A percentile compares a stretch with the other conserved stretches of the same genome.
These are phyloP conservation scores for Tulasnella sp. DNA, from an alignment of 768 basidiomycete genomes.

Conservation along the genomic window DNA sequence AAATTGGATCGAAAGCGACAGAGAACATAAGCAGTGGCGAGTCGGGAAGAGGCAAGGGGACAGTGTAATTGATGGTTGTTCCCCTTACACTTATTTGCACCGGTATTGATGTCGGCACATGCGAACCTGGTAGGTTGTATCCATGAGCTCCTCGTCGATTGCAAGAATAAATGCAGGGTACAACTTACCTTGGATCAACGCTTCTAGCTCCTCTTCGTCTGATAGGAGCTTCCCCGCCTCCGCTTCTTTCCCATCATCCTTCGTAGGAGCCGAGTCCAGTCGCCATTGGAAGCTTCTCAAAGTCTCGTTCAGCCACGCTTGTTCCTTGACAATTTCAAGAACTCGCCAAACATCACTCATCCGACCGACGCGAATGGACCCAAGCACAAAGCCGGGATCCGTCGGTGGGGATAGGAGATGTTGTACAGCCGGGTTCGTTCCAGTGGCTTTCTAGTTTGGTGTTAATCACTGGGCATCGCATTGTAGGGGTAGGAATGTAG, in stretches of 20 bases:
- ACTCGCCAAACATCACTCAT: slow-evolving; percentile 70
- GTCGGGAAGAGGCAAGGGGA: slow-evolving; percentile 61
- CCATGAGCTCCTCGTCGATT: background rate
- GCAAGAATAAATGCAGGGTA: slow-evolving; percentile 13
- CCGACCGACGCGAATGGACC: slow-evolving; percentile 60
- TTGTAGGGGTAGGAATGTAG: slow-evolving; percentile 23
- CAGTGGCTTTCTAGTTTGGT: slow-evolving; percentile 37
- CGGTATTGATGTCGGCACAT: slow-evolving; percentile 55
- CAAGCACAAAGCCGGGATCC: slow-evolving; percentile 68
- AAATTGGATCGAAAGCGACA: slow-evolving; percentile 51
- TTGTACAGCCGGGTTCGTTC: slow-evolving; percentile 65
- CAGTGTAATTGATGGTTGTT: slow-evolving; percentile 32
- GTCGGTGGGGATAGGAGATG: slow-evolving; percentile 59
- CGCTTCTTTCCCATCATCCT: background rate
- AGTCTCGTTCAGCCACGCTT: slow-evolving; percentile 78
- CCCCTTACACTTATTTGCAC: slow-evolving; percentile 43
- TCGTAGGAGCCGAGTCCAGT: background rate
- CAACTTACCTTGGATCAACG: slow-evolving; percentile 52
- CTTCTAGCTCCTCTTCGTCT: slow-evolving; percentile 42
- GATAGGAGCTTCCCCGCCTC: background rate
- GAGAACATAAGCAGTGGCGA: slow-evolving; percentile 55
- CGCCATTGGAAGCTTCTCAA: slow-evolving; percentile 54
- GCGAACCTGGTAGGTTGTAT: slow-evolving; percentile 20
- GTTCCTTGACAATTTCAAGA: slow-evolving; percentile 71
- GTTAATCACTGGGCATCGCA: background rate